Evolutionary conservation across 805 yeast genomes (phyloP).

Genomic region (Metschnikowia orientalis): DNA sequence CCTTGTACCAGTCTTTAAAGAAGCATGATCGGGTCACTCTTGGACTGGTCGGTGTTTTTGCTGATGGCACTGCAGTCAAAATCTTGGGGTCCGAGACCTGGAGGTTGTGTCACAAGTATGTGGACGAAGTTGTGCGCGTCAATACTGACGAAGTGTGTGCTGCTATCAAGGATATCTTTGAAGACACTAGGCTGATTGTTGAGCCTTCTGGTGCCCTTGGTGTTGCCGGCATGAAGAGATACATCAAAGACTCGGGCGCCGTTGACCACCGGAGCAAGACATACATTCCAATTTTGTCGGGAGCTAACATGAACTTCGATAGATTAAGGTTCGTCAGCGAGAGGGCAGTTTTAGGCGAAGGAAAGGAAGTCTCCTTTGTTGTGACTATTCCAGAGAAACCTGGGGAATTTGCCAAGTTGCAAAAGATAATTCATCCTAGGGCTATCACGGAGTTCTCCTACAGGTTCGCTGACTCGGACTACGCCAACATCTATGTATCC

Average conservation of each 20-base stretch:
- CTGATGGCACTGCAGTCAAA: conserved; percentile 97
- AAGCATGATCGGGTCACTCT: conserved; percentile 52
- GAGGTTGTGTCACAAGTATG: conserved; percentile 66
- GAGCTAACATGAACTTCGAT: conserved; percentile 98
- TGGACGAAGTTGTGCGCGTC: conserved; percentile 87
- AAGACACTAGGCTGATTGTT: conserved; percentile 87
- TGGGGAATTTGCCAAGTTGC: conserved; percentile 80
- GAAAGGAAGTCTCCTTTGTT: conserved; percentile 88
- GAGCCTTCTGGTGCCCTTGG: conserved; percentile 98
- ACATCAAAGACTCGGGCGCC: conserved; percentile 63
- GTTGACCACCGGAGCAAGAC: conserved; percentile 65
- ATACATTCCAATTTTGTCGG: conserved; percentile 82
- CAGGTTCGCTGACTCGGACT: conserved; percentile 52
- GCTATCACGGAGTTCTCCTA: conserved; percentile 92
- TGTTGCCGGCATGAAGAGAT: conserved; percentile 91
- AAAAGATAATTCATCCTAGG: conserved; percentile 77
- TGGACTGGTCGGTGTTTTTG: conserved; percentile 85
- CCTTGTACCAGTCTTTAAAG: conserved; percentile 69
- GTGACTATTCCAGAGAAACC: conserved; percentile 90
- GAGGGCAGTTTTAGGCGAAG: conserved; percentile 98
- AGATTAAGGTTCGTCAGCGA: conserved; percentile 93
- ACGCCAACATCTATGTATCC: conserved; percentile 82
- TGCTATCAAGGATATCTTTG: conserved; percentile 93
- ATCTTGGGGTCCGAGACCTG: conserved; percentile 88
- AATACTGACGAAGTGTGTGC: conserved; percentile 93